phyloP scores from a whole-genome alignment of 1,284 basidiomycete genomes.

The Cryptococcus sp. region DNA sequence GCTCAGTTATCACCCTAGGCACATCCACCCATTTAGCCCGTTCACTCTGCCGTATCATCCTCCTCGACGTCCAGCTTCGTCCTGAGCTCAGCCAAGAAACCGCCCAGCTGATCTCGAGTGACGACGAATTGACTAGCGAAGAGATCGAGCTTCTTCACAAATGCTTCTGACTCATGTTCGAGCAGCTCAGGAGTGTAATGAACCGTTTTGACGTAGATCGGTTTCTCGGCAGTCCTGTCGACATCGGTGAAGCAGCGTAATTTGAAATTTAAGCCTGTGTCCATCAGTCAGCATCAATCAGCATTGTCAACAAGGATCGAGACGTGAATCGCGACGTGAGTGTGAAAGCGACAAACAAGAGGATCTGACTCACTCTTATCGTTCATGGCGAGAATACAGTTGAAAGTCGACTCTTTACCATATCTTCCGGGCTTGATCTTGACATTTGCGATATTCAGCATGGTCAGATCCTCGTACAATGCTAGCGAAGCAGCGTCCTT shows the following conservation, averaged over 20 bases:
- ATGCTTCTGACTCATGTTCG: conserved; percentile 14
- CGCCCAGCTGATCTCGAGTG: conserved; percentile 18
- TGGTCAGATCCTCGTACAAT: conserved; percentile 51
- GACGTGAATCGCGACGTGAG: background rate
- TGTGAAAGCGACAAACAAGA: background rate
- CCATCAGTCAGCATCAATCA: background rate
- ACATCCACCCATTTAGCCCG: too few species aligned
- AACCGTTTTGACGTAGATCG: conserved; percentile 13
- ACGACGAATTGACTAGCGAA: conserved; percentile 18
- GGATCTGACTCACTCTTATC: conserved; percentile 41
- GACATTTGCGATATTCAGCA: conserved; percentile 43
- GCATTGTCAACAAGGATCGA: background rate
- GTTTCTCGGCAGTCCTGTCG: conserved; percentile 17
- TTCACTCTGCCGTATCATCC: conserved; percentile 6
- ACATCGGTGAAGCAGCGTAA: conserved; percentile 39
- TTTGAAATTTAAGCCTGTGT: conserved; percentile 48
- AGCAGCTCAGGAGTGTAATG: conserved; percentile 21
- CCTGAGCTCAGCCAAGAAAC: conserved; percentile 18
- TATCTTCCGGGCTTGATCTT: conserved; percentile 32
- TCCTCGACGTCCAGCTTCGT: conserved; percentile 11
- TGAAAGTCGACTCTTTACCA: conserved; percentile 44
- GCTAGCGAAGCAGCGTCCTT: conserved; percentile 39
- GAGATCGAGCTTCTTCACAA: conserved; percentile 14
- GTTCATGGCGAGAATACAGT: conserved; percentile 44
- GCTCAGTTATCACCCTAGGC: too few species aligned